phyloP scores from a whole-genome alignment of 1,284 basidiomycete species.

The Porogramme epimiltina region DNA sequence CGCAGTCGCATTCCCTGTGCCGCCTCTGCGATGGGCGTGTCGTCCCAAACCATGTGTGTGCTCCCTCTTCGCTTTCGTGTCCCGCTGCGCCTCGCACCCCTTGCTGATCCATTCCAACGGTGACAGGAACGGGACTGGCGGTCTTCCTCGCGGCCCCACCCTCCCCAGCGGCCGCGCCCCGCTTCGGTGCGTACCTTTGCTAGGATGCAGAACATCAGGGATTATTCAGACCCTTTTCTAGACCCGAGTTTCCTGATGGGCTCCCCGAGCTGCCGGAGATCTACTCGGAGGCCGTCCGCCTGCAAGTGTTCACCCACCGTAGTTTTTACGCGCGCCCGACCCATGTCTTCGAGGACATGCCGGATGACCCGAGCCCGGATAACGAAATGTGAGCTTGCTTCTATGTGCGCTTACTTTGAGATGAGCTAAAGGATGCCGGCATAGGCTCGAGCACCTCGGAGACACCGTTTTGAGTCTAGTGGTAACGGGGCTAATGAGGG shows the following conservation, averaged over 20 bases:
- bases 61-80: background rate
- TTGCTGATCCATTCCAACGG: background rate
- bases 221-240: constrained; percentile 1
- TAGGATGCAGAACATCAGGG: background rate
- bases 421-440: background rate
- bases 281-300: constrained; percentile 40
- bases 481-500: constrained; percentile 62
- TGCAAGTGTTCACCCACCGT: constrained; percentile 73
- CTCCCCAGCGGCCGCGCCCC: constrained; percentile 19
- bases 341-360: constrained; percentile 72
- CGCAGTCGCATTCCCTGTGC: background rate
- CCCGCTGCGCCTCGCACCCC: no score
- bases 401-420: background rate
- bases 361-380: constrained; percentile 70
- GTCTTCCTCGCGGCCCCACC: constrained; percentile 7
- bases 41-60: constrained; percentile 8
- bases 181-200: constrained; percentile 10
- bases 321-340: constrained; percentile 66
- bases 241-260: constrained; percentile 29
- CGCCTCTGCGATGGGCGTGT: constrained; percentile 6
- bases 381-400: constrained; percentile 64
- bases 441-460: constrained; percentile 72
- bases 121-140: background rate
- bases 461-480: constrained; percentile 69
- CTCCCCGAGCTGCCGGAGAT: constrained; percentile 57